Evolutionary conservation across 2,329 filamentous ascomycete genomes (phyloP).

Genomic region (Onygenales sp.): DNA sequence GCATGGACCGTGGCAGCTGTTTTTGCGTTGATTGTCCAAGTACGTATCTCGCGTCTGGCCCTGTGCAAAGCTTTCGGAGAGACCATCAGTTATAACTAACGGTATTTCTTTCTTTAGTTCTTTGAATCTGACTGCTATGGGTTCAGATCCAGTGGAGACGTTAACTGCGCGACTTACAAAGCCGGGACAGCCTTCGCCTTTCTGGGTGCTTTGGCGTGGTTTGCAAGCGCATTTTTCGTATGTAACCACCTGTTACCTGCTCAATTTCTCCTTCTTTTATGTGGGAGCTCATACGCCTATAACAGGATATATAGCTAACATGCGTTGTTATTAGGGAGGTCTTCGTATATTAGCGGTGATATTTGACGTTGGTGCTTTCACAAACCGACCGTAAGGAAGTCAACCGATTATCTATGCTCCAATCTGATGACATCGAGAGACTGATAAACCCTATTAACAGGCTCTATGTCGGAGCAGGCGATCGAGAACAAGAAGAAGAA

Average conservation of each 20-base stretch:
- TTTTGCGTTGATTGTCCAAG: slow-evolving; percentile 1
- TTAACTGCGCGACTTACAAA: background rate
- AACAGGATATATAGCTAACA: background rate
- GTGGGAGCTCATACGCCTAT: background rate
- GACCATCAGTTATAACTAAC: background rate
- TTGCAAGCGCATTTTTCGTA: slow-evolving; percentile 3
- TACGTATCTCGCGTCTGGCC: background rate
- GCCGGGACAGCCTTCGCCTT: slow-evolving; percentile 1
- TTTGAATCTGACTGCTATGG: slow-evolving; percentile 4
- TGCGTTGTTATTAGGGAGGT: background rate
- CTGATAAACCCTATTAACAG: background rate
- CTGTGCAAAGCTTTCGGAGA: no score
- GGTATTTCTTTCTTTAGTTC: background rate
- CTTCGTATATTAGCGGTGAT: background rate
- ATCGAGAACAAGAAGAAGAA: background rate
- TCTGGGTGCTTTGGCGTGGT: background rate
- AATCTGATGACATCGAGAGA: background rate
- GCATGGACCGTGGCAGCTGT: background rate
- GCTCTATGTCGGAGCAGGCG: background rate
- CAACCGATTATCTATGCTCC: background rate
- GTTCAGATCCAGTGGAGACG: background rate
- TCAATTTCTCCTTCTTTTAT: background rate
- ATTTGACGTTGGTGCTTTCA: background rate
- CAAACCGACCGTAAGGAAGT: background rate
- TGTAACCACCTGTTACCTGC: background rate